Base-by-base conservation (phyloP, 2,329 filamentous ascomycete genomes). In the Drechslerella coelobrocha region DNA sequence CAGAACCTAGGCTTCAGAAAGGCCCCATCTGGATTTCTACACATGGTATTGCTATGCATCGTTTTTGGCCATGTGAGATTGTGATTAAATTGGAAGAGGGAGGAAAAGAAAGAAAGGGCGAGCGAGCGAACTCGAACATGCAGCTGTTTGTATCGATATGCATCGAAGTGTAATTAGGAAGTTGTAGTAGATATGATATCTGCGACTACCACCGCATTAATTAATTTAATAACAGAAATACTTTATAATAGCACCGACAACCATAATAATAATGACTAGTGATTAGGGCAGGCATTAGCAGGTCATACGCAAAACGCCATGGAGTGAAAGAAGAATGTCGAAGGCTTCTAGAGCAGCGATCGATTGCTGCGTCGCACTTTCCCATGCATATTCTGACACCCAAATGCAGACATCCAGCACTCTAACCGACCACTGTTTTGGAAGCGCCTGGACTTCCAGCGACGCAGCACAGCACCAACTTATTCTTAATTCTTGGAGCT, bases 61-160 rank as follows among this genome's bases (percentile, higher is more conserved):
- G 19, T 45, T 3, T 23, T 19, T 10, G 34, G 12, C 34, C 4
- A 23, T 45, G 41, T 45, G 41, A 45, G 41, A 45, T 45, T 45
- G 41, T 23, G 41, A 45, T 21, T 45, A 17, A 41, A 12, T 6
- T 5, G 37, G n/a, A 17, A 14, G n/a, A 34, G 29, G 29, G 12
- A 34, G 29, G 29, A 34, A 34, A 12, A 12, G 29, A 34, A 34
- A 34, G 29, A 34, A 34, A 34, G 12, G 7, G 29, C 7, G 29
- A 12, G 29, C 12, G 29, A 12, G 6, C 29, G 7, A 12, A 12
- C 29, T 34, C 7, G 29, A 34, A n/a, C n/a, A 34, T 34, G 7
- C 37, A 41, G 37, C 37, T 17, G 9, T 41, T 41, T 41, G 37
- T 41, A 41, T 17, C 37, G n/a, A 41, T 41, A 41, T 41, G 9